Base-by-base conservation (phyloP, 257 asterid genomes). In the Rauvolfia tetraphylla region DNA sequence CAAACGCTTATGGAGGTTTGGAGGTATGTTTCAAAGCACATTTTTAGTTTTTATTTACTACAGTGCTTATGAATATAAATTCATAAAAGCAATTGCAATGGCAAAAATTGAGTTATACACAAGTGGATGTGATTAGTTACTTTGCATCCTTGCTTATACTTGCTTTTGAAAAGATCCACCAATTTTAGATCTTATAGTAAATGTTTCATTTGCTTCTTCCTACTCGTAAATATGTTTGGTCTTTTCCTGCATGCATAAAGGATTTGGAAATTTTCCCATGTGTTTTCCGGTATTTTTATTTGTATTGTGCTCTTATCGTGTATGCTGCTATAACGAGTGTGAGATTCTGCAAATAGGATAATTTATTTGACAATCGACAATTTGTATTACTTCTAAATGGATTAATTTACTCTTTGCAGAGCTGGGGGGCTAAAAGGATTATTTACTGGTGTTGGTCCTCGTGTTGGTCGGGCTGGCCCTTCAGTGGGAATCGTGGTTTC, bases 381-480 rank as follows among this genome's bases (percentile, higher is more conserved):
- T 38, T n/a, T n/a, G 46, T 36, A 18, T 29, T 36, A 51, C 69
- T 74, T 34, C 23, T 5, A 36, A 8, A 58, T 48, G 36, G 6
- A 51, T 77, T 20, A 27, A 78, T 81, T 17, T 69, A 27, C 41
- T 31, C 29, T 68, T 46, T 73, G 33, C 91, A 95, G 99, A 86
- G 91, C 84, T 81, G 97, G 99, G 48, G 97, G 99, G 53, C 78
- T 91, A 81, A 95, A 81, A 77, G 99, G 99, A 23, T 82, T 93
- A 82, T 95, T 93, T 72, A 88, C 98, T 23, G 99, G 99, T 25
- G 98, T 90, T 9, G 98, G 98, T 3, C 99, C 99, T 27, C 97
- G 99, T 74, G 95, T 93, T 73, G 97, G 88, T 69, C 98, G 98
- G 22, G 97, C 98, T 20, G 99, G 99, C 51, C 99, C 99, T 68